Base-by-base conservation (phyloP, 176 grass and related monocot genomes). In the Stipa capillata region DNA sequence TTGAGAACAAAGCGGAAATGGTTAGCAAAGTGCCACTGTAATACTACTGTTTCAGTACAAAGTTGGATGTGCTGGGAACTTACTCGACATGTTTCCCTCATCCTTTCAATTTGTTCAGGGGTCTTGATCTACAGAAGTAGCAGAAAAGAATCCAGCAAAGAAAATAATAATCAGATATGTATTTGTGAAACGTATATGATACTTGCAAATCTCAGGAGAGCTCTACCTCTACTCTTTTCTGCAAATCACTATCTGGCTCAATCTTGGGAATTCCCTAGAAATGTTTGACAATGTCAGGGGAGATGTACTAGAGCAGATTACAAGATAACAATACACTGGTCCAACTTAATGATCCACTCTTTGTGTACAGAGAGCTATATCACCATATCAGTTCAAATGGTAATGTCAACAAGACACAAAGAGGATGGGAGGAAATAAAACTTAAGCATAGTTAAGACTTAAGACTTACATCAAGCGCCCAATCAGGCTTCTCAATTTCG, bases 71-170 rank as follows among this genome's bases (percentile, higher is more conserved):
- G 32, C 42, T 14, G 8, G 24, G 40, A 74, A 85, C 92, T 93
- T 93, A 99, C 96, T 52, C 81, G 86, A 55, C 96, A 95, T 85
- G 90, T 94, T 99, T 93, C 92, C 87, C 92, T 95, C 96, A 99
- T 99, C 75, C 84, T 83, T 84, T 93, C 83, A 78, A 99, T 99
- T 83, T 91, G 90, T 59, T 93, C 90, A 71, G 92, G 90, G 11
- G 90, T 99, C 86, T 99, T 99, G 72, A 99, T 93, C 96, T 99
- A 82, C 56, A 80, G 29, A 55, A 51, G 69, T 35, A 74, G 61
- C 24, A 80, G 17, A 62, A 69, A 6, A 7, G 7, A 34, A 16
- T 80, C 29, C 44, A 81, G 14, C 34, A 72, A 9, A 72, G 58
- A 84, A 35, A 73, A 67, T 36, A n/a, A n/a, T n/a, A n/a, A 84